These are phyloP conservation scores for Trichoderma koningii DNA, from an alignment of 2,329 filamentous ascomycete species.

Conservation along the genomic window DNA sequence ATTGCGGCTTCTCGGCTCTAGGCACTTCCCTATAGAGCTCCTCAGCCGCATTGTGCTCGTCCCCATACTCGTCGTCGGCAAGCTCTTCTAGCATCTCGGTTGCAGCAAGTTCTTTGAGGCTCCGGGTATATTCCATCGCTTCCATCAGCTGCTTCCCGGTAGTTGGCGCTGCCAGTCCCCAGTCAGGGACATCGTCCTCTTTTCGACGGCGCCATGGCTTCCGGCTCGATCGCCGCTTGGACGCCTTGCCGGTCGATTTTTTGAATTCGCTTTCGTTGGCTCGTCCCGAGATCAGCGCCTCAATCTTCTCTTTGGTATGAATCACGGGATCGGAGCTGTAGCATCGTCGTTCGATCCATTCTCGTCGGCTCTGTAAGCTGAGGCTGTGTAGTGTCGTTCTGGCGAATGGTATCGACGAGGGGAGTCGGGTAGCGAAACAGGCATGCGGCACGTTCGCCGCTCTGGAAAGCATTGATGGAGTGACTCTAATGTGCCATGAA, in stretches of 20 bases:
- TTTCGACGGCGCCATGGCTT: conserved; percentile 9
- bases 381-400: background rate
- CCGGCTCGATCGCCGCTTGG: background rate
- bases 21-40: background rate
- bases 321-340: conserved; percentile 34
- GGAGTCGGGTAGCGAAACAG: conserved; percentile 38
- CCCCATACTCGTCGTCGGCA: background rate
- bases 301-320: conserved; percentile 33
- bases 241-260: background rate
- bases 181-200: conserved; percentile 23
- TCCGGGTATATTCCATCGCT: background rate
- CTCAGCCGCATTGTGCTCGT: background rate
- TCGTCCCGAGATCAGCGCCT: conserved; percentile 33
- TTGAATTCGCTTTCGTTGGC: conserved; percentile 5
- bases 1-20: background rate
- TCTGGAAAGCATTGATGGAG: conserved; percentile 42
- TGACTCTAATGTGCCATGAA: conserved; percentile 22
- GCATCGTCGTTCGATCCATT: conserved; percentile 28
- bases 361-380: background rate
- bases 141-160: background rate
- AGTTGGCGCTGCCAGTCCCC: conserved; percentile 24
- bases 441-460: conserved; percentile 39
- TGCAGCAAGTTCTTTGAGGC: background rate
- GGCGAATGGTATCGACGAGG: conserved; percentile 10
- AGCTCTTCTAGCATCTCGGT: background rate